phyloP scores from a whole-genome alignment of 768 basidiomycete genomes.

The Termitomyces sp. region DNA sequence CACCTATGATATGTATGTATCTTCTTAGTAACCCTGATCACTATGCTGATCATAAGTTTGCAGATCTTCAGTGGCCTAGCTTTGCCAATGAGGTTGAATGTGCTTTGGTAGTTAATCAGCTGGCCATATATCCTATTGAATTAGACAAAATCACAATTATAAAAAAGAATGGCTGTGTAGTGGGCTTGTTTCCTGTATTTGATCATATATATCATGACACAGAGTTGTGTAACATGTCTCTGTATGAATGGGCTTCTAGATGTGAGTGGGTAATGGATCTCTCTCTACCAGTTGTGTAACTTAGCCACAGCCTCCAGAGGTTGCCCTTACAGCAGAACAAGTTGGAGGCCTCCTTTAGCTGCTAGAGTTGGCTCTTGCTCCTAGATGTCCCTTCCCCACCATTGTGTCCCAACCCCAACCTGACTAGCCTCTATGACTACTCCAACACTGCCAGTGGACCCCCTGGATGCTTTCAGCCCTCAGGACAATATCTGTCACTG shows the following conservation, averaged over 20 bases:
- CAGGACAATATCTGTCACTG: too few species aligned
- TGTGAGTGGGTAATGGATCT: constrained; percentile 2
- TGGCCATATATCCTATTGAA: not conserved
- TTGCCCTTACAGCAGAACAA: too few species aligned
- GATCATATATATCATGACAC: constrained; percentile 26
- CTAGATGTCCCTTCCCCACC: too few species aligned
- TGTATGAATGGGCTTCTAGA: constrained; percentile 24
- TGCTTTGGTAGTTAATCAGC: constrained; percentile 6
- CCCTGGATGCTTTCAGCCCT: too few species aligned
- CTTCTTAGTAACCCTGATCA: constrained; percentile 29
- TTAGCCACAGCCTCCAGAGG: too few species aligned
- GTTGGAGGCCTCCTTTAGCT: too few species aligned
- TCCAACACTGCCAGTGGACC: too few species aligned
- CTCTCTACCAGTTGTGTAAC: too few species aligned
- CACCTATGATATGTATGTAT: constrained; percentile 30
- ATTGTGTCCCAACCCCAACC: too few species aligned
- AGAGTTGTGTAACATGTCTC: constrained; percentile 10
- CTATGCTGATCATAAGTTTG: constrained; percentile 26
- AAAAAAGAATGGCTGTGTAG: constrained; percentile 10
- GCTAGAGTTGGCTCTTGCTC: too few species aligned
- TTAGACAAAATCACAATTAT: constrained; percentile 18
- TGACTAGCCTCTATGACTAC: too few species aligned
- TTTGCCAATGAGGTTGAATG: constrained; percentile 21
- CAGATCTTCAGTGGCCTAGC: constrained; percentile 24
- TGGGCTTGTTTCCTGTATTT: constrained; percentile 20